These are phyloP conservation scores for Tulasnella sp. DNA, from an alignment of 768 basidiomycete species.

Conservation along the genomic window DNA sequence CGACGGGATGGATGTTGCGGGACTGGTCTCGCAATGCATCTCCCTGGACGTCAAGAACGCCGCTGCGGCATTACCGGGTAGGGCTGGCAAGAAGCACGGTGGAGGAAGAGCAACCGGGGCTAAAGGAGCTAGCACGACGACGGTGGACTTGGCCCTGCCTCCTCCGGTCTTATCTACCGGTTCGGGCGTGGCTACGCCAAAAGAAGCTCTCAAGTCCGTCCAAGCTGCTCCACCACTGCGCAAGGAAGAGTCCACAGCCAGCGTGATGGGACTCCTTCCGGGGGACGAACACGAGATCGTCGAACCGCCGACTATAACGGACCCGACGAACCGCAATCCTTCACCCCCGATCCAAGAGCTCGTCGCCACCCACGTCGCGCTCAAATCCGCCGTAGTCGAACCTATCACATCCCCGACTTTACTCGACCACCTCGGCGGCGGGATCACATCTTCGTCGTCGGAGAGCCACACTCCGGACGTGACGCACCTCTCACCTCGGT, in stretches of 20 bases:
- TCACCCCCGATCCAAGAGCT: slow-evolving; percentile 61
- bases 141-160: not conserved
- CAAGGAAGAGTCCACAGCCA: not conserved
- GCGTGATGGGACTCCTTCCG: not conserved
- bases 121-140: not conserved
- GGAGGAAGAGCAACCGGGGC: not conserved
- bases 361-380: slow-evolving; percentile 63
- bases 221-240: not conserved
- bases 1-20: slow-evolving; percentile 51
- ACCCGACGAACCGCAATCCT: not conserved
- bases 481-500: not conserved
- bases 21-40: slow-evolving; percentile 61
- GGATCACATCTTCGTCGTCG: not conserved
- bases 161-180: not conserved
- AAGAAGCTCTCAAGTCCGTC: slow-evolving; percentile 6
- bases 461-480: not conserved
- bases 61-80: slow-evolving; percentile 34
- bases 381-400: slow-evolving; percentile 61
- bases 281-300: not conserved
- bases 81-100: not conserved
- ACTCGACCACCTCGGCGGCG: not conserved
- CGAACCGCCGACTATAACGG: not conserved
- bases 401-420: not conserved
- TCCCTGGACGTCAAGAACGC: slow-evolving; percentile 63
- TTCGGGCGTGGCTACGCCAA: not conserved